These are phyloP conservation scores for Arthrobotrys sphaeroides DNA, from an alignment of 2,329 filamentous ascomycete genomes.

Conservation along the genomic window DNA sequence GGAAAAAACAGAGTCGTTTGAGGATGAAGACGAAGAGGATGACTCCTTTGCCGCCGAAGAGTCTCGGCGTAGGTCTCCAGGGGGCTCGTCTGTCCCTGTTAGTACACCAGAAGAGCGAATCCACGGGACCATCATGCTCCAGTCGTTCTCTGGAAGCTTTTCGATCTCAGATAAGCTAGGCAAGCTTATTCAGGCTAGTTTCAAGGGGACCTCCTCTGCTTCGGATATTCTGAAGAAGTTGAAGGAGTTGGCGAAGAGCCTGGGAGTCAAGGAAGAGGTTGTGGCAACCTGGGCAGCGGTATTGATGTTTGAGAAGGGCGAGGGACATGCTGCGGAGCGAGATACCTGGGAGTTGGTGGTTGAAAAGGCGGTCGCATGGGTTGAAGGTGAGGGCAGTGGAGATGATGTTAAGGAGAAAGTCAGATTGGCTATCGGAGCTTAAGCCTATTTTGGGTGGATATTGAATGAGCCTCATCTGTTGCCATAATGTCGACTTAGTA, in stretches of 20 bases:
- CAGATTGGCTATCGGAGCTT: constrained; percentile 12
- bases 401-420: constrained; percentile 31
- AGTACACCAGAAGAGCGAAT: constrained; percentile 36
- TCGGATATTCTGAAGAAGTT: constrained; percentile 24
- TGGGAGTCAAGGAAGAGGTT: constrained; percentile 27
- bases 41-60: background rate
- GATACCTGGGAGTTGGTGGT: constrained; percentile 53
- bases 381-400: constrained; percentile 34
- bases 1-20: no score
- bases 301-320: constrained; percentile 31
- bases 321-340: constrained; percentile 37
- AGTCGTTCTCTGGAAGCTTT: constrained; percentile 46
- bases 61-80: background rate
- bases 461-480: no score
- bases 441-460: background rate
- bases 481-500: no score
- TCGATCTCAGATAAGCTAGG: background rate
- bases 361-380: constrained; percentile 48
- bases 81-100: background rate
- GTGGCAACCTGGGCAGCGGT: constrained; percentile 47
- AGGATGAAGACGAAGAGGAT: background rate
- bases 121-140: constrained; percentile 46
- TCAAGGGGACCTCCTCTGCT: constrained; percentile 18
- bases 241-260: constrained; percentile 25
- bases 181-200: constrained; percentile 23